Evolutionary conservation across 805 yeast species (phyloP), one percentile per base, ranked within the genome.

Genomic region (Candida quercuum): DNA sequence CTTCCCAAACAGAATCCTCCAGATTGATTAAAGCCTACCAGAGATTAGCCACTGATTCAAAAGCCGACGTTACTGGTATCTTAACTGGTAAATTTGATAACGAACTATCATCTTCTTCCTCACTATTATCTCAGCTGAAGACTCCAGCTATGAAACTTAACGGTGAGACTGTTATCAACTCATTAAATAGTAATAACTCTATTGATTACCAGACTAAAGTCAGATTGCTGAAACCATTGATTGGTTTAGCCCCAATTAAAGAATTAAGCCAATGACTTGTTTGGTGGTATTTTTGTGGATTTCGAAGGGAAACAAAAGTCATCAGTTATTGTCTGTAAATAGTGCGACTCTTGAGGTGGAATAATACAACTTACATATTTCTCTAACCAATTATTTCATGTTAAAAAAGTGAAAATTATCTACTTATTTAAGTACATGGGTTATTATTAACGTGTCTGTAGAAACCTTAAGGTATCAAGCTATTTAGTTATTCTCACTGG

Each of bases 171-270:
- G 61, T 51, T 4, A 38, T 48, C 15, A 52, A 49, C 23, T 38
- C 51, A 2, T 36, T 58, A 40, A 54, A 57, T 42, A 48, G 42
- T 23, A 58, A 56, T 40, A 21, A 41, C 8, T 34, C 51, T 3
- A 32, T 54, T 18, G 41, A 41, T 35, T 40, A 40, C 17, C 47
- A 41, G 11, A 42, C 52, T 1, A 57, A 54, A 41, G 28, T 45
- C 30, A 51, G 43, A 42, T 33, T 56, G 12, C 36, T 58, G 33
- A 42, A 48, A 24, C 58, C 59, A 8, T 47, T 58, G 27, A 46
- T 48, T 5, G 63, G 63, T 22, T 17, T 46, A 8, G 50, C 48
- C 8, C 44, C 56, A 18, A 56, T 55, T n/a, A 55, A 52, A 39
- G 45, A 43, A 27, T 35, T 55, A 17, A 33, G 39, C 4, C n/a